Evolutionary conservation across 2,329 filamentous ascomycete species (phyloP), one percentile per base, ranked within the genome.

Genomic region (Sporothrix globosa): DNA sequence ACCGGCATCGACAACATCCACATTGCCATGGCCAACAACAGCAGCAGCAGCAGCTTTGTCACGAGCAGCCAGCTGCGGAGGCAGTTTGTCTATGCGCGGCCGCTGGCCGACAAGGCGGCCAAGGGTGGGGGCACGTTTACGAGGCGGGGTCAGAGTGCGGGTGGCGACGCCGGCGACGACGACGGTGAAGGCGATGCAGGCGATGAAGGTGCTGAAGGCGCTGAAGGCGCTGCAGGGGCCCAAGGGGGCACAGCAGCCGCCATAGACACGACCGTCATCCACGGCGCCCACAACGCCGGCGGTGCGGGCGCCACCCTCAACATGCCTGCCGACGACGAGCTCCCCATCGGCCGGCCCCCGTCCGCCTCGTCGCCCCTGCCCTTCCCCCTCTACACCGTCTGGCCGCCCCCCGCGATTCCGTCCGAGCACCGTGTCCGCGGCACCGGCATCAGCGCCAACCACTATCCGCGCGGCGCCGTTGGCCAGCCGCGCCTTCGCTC

Each of bases 331-430:
- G 34, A 34, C 34, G 34, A 34, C 34, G 34, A 34, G 34, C 11
- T 30, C 11, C 21, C 52, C n/a, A 21, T 24, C n/a, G 52, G 24
- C 44, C 61, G 44, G 1, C 44, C 41, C 5, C 10, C 24, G 9
- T 17, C 30, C n/a, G 17, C 39, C 6, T 19, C 63, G 19, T 41
- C 63, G 4, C 52, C 53, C 17, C 19, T 68, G 7, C 67, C 73
- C 3, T 85, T 81, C 70, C 83, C 81, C 39, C 86, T 86, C 71
- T 82, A 82, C 61, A 78, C 82, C n/a, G 79, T 93, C 11, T 97
- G 93, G 93, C 93, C 93, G 9, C 91, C 93, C 0, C 82, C 85
- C 0, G 85, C 83, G 0, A 86, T 97, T 14, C 93, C 92, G 0
- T 86, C 90, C 2, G 75, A 78, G 0, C 81, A 87, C 27, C 88